phyloP scores from a whole-genome alignment of 495 filamentous ascomycete species.

The Penicillium steckii region DNA sequence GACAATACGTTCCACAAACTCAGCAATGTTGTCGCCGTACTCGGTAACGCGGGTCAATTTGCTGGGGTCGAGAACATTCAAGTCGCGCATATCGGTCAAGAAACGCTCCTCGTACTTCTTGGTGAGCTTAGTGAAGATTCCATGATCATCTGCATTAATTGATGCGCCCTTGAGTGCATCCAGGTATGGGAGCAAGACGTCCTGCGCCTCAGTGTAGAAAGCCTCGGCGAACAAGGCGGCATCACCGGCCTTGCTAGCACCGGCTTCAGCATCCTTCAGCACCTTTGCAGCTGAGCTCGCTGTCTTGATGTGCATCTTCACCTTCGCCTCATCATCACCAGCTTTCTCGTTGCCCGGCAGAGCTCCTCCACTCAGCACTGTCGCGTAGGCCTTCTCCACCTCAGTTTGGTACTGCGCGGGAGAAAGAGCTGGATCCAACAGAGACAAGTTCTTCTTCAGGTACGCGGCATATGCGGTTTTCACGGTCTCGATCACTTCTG shows the following conservation, averaged over 20 bases:
- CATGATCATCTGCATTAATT: constrained; percentile 72
- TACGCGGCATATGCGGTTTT: constrained; percentile 71
- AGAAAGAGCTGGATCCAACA: constrained; percentile 46
- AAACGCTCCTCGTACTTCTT: constrained; percentile 80
- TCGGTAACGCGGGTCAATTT: constrained; percentile 84
- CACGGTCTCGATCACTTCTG: constrained; percentile 53
- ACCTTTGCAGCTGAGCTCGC: constrained; percentile 59
- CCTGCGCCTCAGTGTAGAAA: constrained; percentile 54
- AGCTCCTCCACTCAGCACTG: constrained; percentile 49
- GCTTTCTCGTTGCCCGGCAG: constrained; percentile 61
- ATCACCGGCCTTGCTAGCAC: constrained; percentile 26
- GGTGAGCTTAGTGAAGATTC: constrained; percentile 78
- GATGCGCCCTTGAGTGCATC: constrained; percentile 73
- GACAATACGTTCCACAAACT: constrained; percentile 74
- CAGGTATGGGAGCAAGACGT: constrained; percentile 82
- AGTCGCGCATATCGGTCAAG: constrained; percentile 74
- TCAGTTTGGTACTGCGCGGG: constrained; percentile 50
- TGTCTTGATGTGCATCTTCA: constrained; percentile 91
- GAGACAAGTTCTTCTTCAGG: constrained; percentile 71
- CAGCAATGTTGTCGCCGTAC: constrained; percentile 79
- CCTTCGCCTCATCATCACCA: constrained; percentile 78
- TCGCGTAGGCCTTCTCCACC: constrained; percentile 60
- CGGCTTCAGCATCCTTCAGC: constrained; percentile 43
- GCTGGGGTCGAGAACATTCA: constrained; percentile 85
- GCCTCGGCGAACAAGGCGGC: constrained; percentile 46